Percentiles rank a stretch among this genome's conserved stretches.
These are phyloP conservation scores for Penicillium sp. DNA, from an alignment of 2,329 filamentous ascomycete genomes.

Conservation along the genomic window DNA sequence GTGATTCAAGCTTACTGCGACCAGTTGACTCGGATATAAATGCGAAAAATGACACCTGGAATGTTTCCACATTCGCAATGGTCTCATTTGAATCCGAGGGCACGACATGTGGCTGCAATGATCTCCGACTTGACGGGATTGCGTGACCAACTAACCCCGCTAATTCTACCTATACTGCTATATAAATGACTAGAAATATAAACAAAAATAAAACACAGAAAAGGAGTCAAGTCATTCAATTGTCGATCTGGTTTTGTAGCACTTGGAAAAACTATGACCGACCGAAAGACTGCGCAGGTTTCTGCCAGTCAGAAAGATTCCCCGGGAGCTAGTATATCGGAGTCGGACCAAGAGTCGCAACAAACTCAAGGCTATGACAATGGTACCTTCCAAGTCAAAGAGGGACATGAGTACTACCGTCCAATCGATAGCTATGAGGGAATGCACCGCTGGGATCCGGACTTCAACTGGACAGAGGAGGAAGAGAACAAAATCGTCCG, in stretches of 20 bases:
- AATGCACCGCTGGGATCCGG: slow-evolving; percentile 49
- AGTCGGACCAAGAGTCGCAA: slow-evolving; percentile 1
- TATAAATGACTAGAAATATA: not conserved
- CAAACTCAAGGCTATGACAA: slow-evolving; percentile 11
- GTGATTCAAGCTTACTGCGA: not conserved
- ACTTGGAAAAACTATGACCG: not conserved
- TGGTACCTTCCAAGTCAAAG: slow-evolving; percentile 35
- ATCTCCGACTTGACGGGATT: not conserved
- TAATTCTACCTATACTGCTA: not conserved
- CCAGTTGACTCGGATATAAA: not conserved
- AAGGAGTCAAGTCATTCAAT: not conserved
- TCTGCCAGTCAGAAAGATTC: not conserved
- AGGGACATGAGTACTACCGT: slow-evolving; percentile 38
- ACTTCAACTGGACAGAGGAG: slow-evolving; percentile 45
- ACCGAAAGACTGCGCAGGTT: not conserved
- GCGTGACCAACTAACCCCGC: not conserved
- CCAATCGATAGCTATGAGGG: slow-evolving; percentile 48
- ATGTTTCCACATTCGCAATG: not conserved
- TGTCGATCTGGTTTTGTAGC: not conserved
- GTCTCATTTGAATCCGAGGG: not conserved
- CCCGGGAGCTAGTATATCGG: not conserved
- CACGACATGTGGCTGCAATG: slow-evolving; percentile 8
- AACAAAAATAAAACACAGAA: not conserved
- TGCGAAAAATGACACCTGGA: not conserved
- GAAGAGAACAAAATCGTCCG: slow-evolving; percentile 44